Base-by-base conservation (phyloP, 768 basidiomycete genomes). In the Exidia glandulosa region DNA sequence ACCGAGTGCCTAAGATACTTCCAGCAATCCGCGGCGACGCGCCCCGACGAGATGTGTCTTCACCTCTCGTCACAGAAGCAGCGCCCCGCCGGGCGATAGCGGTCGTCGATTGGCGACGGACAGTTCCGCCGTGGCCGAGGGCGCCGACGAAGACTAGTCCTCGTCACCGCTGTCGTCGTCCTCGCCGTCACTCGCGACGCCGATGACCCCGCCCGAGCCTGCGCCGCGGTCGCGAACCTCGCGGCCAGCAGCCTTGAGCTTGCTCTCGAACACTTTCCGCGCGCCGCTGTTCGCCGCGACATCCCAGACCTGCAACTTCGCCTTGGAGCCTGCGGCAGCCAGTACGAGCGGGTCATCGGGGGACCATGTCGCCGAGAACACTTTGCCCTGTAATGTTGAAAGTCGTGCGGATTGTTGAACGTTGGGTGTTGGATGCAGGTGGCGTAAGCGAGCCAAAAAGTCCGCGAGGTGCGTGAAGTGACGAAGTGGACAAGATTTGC, bases 241-340 rank as follows among this genome's bases (percentile, higher is more conserved):
- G 64, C 79, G 80, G 0, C 92, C 92, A 2, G 86, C 85, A 62
- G 83, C 82, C 19, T 79, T 77, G 32, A 99, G 75, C 71, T 94
- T 91, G 6, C 80, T 73, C 0, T 83, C 86, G 59, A 98, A 94
- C 0, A 86, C 86, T 68, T 90, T 90, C 55, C 94, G 79, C 10
- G 84, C 90, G 29, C 90, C 89, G 19, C 78, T 73, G 69, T 90
- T 97, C 3, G 89, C 81, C 10, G 85, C 90, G 41, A 95, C 81
- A 67, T 99, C 95, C 95, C 95, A 99, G 16, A 99, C 78, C 70
- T 98, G 95, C 5, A 99, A 72, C 69, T 88, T 93, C 1, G 91
- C 95, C 67, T 92, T 89, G 2, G 92, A 94, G 13, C 96, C 96
- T 32, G 89, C 95, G 2, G 93, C 94, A 2, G 94, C 95, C 54